Base-by-base conservation (phyloP, 768 basidiomycete species). In the Tricholoma flavovirens region DNA sequence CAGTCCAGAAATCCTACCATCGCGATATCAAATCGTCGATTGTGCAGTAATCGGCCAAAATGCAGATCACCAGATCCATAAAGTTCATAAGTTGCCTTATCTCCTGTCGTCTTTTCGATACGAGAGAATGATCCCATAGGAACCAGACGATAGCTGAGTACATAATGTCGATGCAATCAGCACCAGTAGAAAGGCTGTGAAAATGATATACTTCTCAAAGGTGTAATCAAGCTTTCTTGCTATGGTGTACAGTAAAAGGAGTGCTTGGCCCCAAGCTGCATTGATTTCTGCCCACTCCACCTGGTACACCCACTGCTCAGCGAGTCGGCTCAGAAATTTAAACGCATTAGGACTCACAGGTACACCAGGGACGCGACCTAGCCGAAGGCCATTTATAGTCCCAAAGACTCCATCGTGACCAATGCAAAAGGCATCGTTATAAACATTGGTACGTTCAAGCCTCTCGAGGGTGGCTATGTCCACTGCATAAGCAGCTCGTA, bases 231-330 rank as follows among this genome's bases (percentile, higher is more conserved):
- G 82, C 71, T 98, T 99, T 54, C 88, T 80, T 10, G 93, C 93
- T 49, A 99, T 83, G 6, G 93, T 93, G 65, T 96, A 90, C 33
- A 98, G 73, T 55, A 98, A 77, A 15, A 98, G 78, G n/a, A 96
- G 76, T 0, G 95, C 92, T 67, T 97, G 88, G 1, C 97, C 97
- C 94, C 96, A 97, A 15, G 97, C 97, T 10, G 97, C 97, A 66
- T 98, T 98, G 69, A 98, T 94, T 72, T 99, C 97, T 2, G 92
- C 83, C 95, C 95, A 99, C 67, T 98, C 97, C 29, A 98, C 95
- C 85, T 92, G 5, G 24, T 26, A 59, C 29, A 60, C 61, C 54
- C 50, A 56, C 56, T 53, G 66, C 56, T 29, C 42, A 43, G 51
- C 32, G 49, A 12, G 22, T 14, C 43, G 12, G 12, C 5, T 14